These are phyloP conservation scores for Didymellaceae sp. DNA, from an alignment of 2,329 filamentous ascomycete species.

Conservation along the genomic window DNA sequence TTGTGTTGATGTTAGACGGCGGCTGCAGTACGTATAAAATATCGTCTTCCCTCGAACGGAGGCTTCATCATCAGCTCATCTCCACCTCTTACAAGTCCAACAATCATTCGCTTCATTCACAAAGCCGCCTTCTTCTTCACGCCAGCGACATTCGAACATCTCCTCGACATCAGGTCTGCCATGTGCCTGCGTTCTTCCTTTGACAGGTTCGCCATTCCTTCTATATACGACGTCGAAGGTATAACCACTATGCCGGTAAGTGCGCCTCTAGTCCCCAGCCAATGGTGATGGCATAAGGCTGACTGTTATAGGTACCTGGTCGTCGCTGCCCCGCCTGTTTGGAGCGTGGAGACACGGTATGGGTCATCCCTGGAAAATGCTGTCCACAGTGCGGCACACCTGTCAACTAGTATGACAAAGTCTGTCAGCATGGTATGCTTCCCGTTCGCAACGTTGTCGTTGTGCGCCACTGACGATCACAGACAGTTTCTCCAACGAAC, in stretches of 20 bases:
- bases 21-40: conserved; percentile 12
- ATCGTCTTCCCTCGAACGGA: background rate
- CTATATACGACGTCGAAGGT: conserved; percentile 39
- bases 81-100: background rate
- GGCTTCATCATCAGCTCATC: conserved; percentile 1
- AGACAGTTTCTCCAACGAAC: background rate
- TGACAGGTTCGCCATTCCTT: conserved; percentile 34
- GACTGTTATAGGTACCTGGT: conserved; percentile 44
- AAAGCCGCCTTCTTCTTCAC: background rate
- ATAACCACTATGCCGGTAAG: conserved; percentile 45
- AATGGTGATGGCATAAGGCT: background rate
- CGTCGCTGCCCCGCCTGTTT: conserved; percentile 50
- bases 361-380: conserved; percentile 51
- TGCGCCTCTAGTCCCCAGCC: background rate
- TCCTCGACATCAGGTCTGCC: background rate
- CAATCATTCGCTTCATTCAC: background rate
- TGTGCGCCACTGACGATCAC: conserved; percentile 8
- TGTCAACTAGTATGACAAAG: conserved; percentile 38
- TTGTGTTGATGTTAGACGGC: background rate
- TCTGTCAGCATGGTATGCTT: conserved; percentile 7
- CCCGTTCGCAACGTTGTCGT: background rate
- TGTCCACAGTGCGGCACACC: conserved; percentile 49
- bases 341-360: conserved; percentile 49
- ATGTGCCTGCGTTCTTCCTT: conserved; percentile 40
- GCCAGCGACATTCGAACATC: background rate